Conservation (phyloP, 495 filamentous ascomycete genomes). For the Xylaria nigripes region DNA sequence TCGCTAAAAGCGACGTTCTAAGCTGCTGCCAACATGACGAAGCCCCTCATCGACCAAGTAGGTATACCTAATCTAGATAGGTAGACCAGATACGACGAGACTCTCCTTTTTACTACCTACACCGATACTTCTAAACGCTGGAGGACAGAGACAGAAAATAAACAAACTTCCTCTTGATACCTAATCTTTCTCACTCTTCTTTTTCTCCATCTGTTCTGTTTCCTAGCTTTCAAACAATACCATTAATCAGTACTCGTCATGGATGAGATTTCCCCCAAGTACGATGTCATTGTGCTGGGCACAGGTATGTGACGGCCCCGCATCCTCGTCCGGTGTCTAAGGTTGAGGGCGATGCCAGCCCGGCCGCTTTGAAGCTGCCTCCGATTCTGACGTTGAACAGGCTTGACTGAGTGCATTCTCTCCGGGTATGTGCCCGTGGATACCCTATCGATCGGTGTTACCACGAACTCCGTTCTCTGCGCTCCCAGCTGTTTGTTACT, state of each 20-base stretch:
- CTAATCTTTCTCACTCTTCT: neutral
- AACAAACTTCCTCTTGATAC: constrained; percentile 7
- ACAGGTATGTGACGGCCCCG: constrained; percentile 58
- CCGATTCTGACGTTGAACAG: constrained; percentile 35
- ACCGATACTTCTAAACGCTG: constrained; percentile 2
- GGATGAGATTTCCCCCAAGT: constrained; percentile 95
- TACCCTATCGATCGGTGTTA: constrained; percentile 4
- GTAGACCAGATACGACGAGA: neutral
- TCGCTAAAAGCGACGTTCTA: neutral
- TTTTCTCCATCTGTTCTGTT: neutral
- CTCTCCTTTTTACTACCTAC: constrained; percentile 1
- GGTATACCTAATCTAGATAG: neutral
- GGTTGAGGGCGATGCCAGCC: neutral
- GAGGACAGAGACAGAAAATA: neutral
- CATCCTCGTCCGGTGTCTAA: constrained; percentile 27
- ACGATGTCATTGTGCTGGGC: constrained; percentile 97
- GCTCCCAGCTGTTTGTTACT: neutral
- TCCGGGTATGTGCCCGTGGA: constrained; percentile 60
- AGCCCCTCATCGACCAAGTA: constrained; percentile 11
- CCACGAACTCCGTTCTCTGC: neutral
- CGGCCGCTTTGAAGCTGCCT: constrained; percentile 12
- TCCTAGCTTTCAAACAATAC: neutral
- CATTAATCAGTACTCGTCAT: constrained; percentile 42
- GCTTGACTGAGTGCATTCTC: constrained; percentile 96
- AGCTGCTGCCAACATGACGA: neutral